Percentiles rank a stretch among this genome's conserved stretches.
phyloP scores from a whole-genome alignment of 345 rosid genomes.

The Lenwebbia sp. region DNA sequence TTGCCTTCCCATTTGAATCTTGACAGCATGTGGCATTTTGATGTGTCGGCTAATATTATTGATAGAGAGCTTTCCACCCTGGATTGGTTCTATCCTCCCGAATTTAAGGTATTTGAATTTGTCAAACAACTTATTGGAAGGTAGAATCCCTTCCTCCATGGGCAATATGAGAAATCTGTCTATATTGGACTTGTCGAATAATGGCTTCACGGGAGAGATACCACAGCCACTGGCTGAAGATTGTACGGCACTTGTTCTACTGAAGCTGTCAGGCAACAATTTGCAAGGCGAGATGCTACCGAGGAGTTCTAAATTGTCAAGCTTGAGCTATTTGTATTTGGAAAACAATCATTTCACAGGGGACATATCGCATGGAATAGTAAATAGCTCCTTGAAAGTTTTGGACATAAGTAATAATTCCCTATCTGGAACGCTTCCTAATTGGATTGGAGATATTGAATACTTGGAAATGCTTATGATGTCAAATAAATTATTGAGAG shows the following conservation, averaged over 20 bases:
- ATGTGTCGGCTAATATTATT: constrained; percentile 1
- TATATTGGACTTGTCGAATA: constrained; percentile 7
- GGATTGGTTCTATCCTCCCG: constrained; percentile 3
- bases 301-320: rapidly evolving
- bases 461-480: neutral
- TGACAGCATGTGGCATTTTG: neutral
- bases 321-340: rapidly evolving
- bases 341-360: neutral
- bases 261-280: neutral
- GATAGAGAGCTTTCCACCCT: neutral
- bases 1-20: neutral
- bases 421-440: constrained; percentile 5
- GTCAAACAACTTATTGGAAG: constrained; percentile 5
- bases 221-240: neutral
- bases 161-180: neutral
- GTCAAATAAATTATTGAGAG: constrained; percentile 1
- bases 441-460: neutral
- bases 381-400: neutral
- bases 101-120: neutral
- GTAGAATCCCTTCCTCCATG: constrained; percentile 10
- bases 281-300: neutral
- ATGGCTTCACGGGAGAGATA: constrained; percentile 3
- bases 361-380: neutral
- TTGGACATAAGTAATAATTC: constrained; percentile 12
- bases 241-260: rapidly evolving